These are phyloP conservation scores for Schizonepeta tenuifolia DNA, from an alignment of 257 asterid species.

Conservation along the genomic window DNA sequence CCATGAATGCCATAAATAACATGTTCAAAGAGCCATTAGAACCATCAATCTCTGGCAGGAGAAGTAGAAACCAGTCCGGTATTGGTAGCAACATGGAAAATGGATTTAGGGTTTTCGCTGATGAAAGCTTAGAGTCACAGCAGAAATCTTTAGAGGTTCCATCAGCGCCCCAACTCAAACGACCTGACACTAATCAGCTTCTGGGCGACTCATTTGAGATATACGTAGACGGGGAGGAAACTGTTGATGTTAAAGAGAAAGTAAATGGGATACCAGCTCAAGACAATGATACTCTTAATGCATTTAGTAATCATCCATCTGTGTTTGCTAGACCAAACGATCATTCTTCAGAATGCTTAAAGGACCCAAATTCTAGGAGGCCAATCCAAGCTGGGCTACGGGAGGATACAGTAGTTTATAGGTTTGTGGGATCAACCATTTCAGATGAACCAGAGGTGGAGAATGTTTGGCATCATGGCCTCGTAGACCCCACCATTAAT, in stretches of 20 bases:
- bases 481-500: slow-evolving; percentile 86
- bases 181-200: slow-evolving; percentile 43
- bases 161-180: slow-evolving; percentile 26
- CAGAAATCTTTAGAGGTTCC: slow-evolving; percentile 38
- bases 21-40: slow-evolving; percentile 87
- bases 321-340: slow-evolving; percentile 58
- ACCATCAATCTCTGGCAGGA: slow-evolving; percentile 55
- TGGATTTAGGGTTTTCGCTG: slow-evolving; percentile 49
- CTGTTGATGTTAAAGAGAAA: slow-evolving; percentile 41
- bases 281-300: slow-evolving; percentile 9
- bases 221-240: slow-evolving; percentile 70
- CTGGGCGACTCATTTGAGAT: slow-evolving; percentile 61
- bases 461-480: slow-evolving; percentile 95
- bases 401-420: slow-evolving; percentile 79
- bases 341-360: slow-evolving; percentile 43
- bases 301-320: slow-evolving; percentile 36
- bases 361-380: slow-evolving; percentile 47
- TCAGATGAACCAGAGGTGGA: slow-evolving; percentile 77
- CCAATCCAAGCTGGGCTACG: slow-evolving; percentile 48
- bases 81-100: slow-evolving; percentile 38
- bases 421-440: slow-evolving; percentile 93
- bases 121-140: slow-evolving; percentile 49
- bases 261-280: slow-evolving; percentile 29
- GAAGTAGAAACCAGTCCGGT: slow-evolving; percentile 44
- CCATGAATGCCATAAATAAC: slow-evolving; percentile 78